Evolutionary conservation across 2,329 filamentous ascomycete genomes (phyloP), one percentile per base, ranked within the genome.

Genomic region (Zymoseptoria ardabiliae): DNA sequence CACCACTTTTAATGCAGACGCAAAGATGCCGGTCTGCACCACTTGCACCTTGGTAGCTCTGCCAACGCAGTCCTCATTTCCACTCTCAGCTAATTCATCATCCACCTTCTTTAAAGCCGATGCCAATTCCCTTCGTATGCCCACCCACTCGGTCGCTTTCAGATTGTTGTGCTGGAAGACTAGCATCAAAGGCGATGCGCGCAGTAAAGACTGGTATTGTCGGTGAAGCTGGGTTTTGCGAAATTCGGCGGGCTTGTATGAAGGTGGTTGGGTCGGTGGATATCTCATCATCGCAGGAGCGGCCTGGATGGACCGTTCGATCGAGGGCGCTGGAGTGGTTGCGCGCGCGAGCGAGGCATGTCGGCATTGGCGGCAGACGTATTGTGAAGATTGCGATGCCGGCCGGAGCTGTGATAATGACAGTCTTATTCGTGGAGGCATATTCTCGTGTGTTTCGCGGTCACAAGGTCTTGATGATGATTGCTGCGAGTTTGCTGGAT

Each of bases 221-320:
- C 92, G 86, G 66, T 88, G 84, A 20, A 97, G 82, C 76, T 99
- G 94, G 17, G 91, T 88, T 78, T 97, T 96, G 73, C 93, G 88
- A 70, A 88, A 88, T 72, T 96, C 89, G 53, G 92, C 84, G 20
- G 87, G 88, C 72, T 93, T 90, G 73, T 95, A 88, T 57, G 90
- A 96, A 3, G 90, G 91, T 2, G 92, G 93, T 75, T 97, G 91
- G 0, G 85, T 88, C 0, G 85, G 72, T 56, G 83, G 81, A 66
- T 79, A 82, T 68, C 78, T 77, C 30, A 77, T 71, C 21, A 84
- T 76, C 30, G 79, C 76, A 5, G 62, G 56, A 19, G 63, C 59
- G 6, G 76, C 75, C 57, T 70, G 70, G 52, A 74, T 73, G 62
- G 78, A 79, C 65, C 81, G 79, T 23, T 80, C 74, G 57, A 81